Conservation (phyloP, 805 yeast genomes). For the Blastobotrys muscicola region DNA sequence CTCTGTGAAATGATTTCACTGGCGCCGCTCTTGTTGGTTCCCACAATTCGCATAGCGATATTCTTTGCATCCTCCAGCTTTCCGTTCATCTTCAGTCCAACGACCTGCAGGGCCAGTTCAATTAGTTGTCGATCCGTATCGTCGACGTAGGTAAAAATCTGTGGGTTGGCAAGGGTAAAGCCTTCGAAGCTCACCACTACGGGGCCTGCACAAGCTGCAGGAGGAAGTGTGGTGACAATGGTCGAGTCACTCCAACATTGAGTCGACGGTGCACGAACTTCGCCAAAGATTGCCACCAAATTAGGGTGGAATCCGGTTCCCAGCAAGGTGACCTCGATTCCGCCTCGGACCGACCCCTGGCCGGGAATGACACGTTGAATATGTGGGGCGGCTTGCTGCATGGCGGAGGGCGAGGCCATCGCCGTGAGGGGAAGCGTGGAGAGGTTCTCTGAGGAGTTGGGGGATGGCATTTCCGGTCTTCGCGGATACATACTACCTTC, state of each 20-base stretch:
- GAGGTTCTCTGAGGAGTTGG: background rate
- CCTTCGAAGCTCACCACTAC: slow-evolving; percentile 78
- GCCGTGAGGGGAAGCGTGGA: background rate
- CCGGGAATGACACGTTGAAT: slow-evolving; percentile 89
- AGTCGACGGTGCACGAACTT: slow-evolving; percentile 43
- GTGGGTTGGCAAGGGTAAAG: slow-evolving; percentile 35
- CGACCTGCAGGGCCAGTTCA: slow-evolving; percentile 92
- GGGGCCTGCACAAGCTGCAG: slow-evolving; percentile 82
- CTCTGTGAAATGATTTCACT: slow-evolving; percentile 55
- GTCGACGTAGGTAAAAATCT: slow-evolving; percentile 83
- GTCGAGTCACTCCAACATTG: slow-evolving; percentile 97
- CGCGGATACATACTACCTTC: slow-evolving; percentile 5
- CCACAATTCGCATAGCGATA: slow-evolving; percentile 81
- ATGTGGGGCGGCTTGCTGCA: slow-evolving; percentile 32
- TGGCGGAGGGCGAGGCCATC: slow-evolving; percentile 1
- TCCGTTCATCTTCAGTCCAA: slow-evolving; percentile 95
- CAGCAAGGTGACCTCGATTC: slow-evolving; percentile 84
- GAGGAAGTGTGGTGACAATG: slow-evolving; percentile 88
- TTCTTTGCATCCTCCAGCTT: slow-evolving; percentile 89
- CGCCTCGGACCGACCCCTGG: slow-evolving; percentile 94
- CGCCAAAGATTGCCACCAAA: slow-evolving; percentile 77
- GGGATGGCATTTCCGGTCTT: background rate
- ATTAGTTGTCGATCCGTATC: slow-evolving; percentile 93
- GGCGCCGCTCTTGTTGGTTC: slow-evolving; percentile 31
- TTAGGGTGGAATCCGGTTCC: slow-evolving; percentile 85